Conservation (phyloP, 331 rosid species). For the Prunus yedoensis region DNA sequence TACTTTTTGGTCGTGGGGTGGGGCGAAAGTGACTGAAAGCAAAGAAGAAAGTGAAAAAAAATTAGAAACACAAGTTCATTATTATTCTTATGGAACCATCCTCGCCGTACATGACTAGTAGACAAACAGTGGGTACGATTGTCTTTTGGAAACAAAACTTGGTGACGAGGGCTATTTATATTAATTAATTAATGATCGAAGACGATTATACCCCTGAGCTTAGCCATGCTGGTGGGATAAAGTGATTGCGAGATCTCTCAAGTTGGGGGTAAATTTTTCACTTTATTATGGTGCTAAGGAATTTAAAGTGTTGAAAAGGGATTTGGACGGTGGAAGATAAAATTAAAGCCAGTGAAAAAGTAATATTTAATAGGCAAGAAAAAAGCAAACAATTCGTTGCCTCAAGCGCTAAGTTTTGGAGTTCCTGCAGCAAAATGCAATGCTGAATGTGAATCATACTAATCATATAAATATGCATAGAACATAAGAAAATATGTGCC, state of each 20-base stretch:
- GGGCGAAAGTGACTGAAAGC: not conserved
- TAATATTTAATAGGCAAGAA: not conserved
- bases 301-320: not conserved
- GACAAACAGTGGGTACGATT: not conserved
- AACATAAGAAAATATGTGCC: too few species aligned
- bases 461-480: too few species aligned
- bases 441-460: not conserved
- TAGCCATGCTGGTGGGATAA: not conserved
- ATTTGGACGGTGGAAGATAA: conserved; percentile 26
- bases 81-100: not conserved
- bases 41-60: not conserved
- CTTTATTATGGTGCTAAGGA: not conserved
- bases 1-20: not conserved
- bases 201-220: not conserved
- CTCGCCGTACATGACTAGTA: conserved; percentile 11
- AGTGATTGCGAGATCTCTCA: not conserved
- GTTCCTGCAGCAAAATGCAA: not conserved
- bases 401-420: not conserved
- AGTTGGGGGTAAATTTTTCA: not conserved
- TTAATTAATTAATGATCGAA: not conserved
- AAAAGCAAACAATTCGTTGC: not conserved
- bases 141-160: not conserved
- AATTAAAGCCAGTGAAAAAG: not conserved
- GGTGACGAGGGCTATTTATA: not conserved
- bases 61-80: conserved; percentile 6